Conservation (phyloP, 345 rosid species). For the Arabidopsis arenosa region DNA sequence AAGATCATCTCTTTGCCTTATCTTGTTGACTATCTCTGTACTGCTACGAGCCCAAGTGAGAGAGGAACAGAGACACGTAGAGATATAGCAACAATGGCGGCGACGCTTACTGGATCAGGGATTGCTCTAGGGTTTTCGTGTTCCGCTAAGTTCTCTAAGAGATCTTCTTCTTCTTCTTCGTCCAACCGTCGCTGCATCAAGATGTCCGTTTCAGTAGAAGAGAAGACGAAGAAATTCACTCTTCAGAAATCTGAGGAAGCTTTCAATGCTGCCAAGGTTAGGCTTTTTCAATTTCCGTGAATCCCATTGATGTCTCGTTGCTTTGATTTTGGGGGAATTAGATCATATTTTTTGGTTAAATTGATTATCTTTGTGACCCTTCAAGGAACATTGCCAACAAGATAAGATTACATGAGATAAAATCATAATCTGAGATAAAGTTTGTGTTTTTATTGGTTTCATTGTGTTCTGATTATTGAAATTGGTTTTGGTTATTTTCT, state of each 20-base stretch:
- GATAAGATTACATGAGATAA: neutral
- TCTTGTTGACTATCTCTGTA: conserved; percentile 24
- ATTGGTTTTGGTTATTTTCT: neutral
- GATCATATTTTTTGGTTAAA: neutral
- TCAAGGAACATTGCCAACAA: neutral
- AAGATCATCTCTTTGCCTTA: conserved; percentile 11
- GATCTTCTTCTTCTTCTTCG: conserved; percentile 38
- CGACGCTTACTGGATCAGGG: conserved; percentile 49
- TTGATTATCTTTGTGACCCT: neutral
- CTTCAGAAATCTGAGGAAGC: conserved; percentile 84
- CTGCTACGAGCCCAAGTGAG: neutral
- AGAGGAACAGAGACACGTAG: neutral
- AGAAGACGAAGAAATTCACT: conserved; percentile 56
- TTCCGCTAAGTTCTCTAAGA: conserved; percentile 39
- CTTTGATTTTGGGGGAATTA: neutral
- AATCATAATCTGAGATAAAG: neutral
- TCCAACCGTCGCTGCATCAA: conserved; percentile 43
- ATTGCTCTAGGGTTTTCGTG: conserved; percentile 50
- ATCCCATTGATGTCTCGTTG: neutral
- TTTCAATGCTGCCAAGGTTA: conserved; percentile 73
- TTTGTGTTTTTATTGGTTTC: neutral
- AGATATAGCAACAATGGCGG: conserved; percentile 41
- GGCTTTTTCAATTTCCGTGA: neutral
- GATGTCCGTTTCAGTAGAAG: conserved; percentile 62
- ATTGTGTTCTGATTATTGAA: conserved; percentile 1